Base-by-base conservation (phyloP, 2,329 filamentous ascomycete genomes). In the Penicillium brevicompactum region DNA sequence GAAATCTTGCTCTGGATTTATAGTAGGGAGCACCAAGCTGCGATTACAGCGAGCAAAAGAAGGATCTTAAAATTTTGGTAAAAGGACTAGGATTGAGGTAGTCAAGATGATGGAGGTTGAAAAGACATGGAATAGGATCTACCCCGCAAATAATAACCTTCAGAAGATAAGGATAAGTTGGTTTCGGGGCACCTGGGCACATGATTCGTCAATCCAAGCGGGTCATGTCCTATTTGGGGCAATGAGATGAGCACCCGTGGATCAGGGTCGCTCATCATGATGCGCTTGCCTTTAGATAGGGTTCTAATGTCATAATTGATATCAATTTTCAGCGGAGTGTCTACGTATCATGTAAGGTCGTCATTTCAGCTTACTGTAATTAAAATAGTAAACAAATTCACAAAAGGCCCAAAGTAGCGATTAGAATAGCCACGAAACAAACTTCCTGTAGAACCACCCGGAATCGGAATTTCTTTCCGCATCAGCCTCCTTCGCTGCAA, bases 391-490 rank as follows among this genome's bases (percentile, higher is more conserved):
- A 10, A 34, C 13, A 4, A 9, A 14, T 34, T 8, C 11, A 34
- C 10, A 11, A 34, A 34, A 2, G 34, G 14, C 6, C 14, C n/a
- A 13, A 13, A 34, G 11, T 4, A n/a, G 13, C 13, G 4, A 37
- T 16, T 37, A 87, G 66, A 87, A 85, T 60, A 88, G 69, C 85
- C 85, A 87, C 5, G 83, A 72, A 18, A 87, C 68, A 65, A 84
- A 87, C 2, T 64, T 81, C 50, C 73, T 74, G 68, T 88, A 87
- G 70, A 87, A 86, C 78, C 78, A 80, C 37, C 70, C 67, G 1
- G 76, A 75, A 1, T 63, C 56, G 30, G 70, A 67, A 27, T 72
- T 69, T 31, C 70, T 68, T 49, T 73, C 70, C 21, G 69, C 65
- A 60, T 69, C 71, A 37, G 74, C 75, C 2, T 78, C 81, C 69